phyloP scores from a whole-genome alignment of 805 yeast genomes.

The Maudiozyma barnettii region DNA sequence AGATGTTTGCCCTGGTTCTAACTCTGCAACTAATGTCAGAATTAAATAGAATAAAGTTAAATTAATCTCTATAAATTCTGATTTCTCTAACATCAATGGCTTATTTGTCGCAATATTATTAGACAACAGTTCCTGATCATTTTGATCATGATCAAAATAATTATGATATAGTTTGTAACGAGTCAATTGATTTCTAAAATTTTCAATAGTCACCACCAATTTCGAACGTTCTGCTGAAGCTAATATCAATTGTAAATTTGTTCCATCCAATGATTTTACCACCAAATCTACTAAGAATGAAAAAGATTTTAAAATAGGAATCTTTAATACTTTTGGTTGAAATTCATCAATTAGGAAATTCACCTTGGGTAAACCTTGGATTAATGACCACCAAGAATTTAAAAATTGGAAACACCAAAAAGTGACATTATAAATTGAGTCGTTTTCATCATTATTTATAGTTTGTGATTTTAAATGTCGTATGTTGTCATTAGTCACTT shows the following conservation, averaged over 20 bases:
- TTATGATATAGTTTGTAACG: slow-evolving; percentile 21
- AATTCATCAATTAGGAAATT: slow-evolving; percentile 22
- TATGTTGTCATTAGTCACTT: slow-evolving; percentile 4
- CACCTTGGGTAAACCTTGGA: slow-evolving; percentile 21
- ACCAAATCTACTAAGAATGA: slow-evolving; percentile 13
- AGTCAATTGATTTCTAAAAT: slow-evolving; percentile 15
- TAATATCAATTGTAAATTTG: slow-evolving; percentile 8
- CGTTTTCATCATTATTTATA: slow-evolving; percentile 4
- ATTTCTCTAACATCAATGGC: slow-evolving; percentile 8
- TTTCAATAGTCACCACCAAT: slow-evolving; percentile 13
- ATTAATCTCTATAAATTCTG: slow-evolving; percentile 23
- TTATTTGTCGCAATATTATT: not conserved
- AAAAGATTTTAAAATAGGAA: slow-evolving; percentile 19
- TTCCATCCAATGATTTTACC: slow-evolving; percentile 17
- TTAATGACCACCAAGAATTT: slow-evolving; percentile 24
- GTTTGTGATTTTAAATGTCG: slow-evolving; percentile 1
- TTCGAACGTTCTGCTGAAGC: slow-evolving; percentile 3
- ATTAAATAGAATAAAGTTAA: slow-evolving; percentile 22
- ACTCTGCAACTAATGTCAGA: slow-evolving; percentile 4
- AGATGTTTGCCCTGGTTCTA: not conserved
- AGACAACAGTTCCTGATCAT: slow-evolving; percentile 6
- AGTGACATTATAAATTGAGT: slow-evolving; percentile 10
- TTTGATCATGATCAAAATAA: slow-evolving; percentile 13
- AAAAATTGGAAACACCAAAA: slow-evolving; percentile 26
- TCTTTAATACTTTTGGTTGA: slow-evolving; percentile 16